Base-by-base conservation (phyloP, 2,329 filamentous ascomycete genomes). In the Parasarocladium wereldwijsianum region DNA sequence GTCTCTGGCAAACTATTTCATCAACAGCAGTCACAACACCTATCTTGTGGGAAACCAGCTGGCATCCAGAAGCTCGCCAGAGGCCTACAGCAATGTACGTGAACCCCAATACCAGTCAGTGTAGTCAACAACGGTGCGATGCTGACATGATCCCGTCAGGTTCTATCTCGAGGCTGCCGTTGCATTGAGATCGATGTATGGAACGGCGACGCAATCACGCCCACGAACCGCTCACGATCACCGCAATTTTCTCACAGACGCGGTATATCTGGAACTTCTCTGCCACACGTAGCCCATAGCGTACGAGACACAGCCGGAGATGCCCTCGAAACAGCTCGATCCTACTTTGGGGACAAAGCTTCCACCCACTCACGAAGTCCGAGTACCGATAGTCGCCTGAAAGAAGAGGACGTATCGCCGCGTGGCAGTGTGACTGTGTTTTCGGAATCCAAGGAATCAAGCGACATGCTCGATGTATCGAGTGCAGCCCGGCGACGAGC, bases 101-200 rank as follows among this genome's bases (percentile, higher is more conserved):
- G 8, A 7, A 18, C 9, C 15, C n/a, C 8, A 16, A 6, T 6
- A 8, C 13, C 10, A 26, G 8, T n/a, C 8, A 21, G 19, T n/a
- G n/a, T 8, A n/a, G n/a, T 21, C 19, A 21, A 8, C 19, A 21
- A n/a, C n/a, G 19, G 8, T 21, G 8, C n/a, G n/a, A 21, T 3
- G 8, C 26, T 23, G n/a, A 20, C 12, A 11, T 17, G 8, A 17
- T 32, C 30, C 21, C 42, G 24, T 9, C 13, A 82, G 67, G 77
- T 80, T 9, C 70, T 94, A 9, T 61, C 70, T 20, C 67, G 73
- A 30, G 81, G 82, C 27, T 93, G 86, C 45, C 74, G 86, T 36
- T 94, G 85, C 45, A 84, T 94, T 26, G 86, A 94, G 50, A 90
- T 94, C 32, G 87, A 94, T 46, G 84, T 94, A 3, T 93, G 86